phyloP scores from a whole-genome alignment of 2,329 filamentous ascomycete species.

The Paracorniculantispora psalliotae region DNA sequence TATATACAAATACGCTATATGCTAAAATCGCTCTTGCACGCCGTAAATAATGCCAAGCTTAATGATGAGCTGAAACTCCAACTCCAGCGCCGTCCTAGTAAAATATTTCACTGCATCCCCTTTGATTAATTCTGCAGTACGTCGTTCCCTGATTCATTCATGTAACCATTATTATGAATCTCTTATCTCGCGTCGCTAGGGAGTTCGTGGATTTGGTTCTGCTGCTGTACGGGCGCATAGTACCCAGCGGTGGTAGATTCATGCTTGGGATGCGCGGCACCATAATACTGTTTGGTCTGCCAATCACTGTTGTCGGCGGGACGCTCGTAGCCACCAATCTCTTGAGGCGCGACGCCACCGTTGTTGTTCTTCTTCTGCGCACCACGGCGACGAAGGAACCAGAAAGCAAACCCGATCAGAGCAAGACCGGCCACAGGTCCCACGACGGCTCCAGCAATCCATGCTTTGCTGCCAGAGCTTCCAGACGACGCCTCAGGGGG shows the following conservation, averaged over 20 bases:
- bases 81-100: not conserved
- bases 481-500: not conserved
- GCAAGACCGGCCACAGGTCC: constrained; percentile 2
- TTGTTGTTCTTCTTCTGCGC: not conserved
- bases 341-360: not conserved
- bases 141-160: not conserved
- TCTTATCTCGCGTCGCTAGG: not conserved
- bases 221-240: constrained; percentile 9
- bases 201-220: constrained; percentile 8
- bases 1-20: constrained; percentile 9
- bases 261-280: constrained; percentile 3
- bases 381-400: not conserved
- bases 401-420: constrained; percentile 4
- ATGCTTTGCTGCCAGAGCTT: constrained; percentile 3
- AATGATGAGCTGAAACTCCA: not conserved
- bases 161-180: not conserved
- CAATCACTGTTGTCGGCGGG: not conserved
- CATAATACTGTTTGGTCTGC: constrained; percentile 8
- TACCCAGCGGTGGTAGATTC: constrained; percentile 3
- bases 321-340: constrained; percentile 11
- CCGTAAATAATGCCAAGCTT: not conserved
- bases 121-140: not conserved
- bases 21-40: not conserved
- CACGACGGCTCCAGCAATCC: constrained; percentile 10
- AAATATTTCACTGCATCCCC: not conserved